Base-by-base conservation (phyloP, 2,329 filamentous ascomycete genomes). In the Ophiostoma fasciatum region DNA sequence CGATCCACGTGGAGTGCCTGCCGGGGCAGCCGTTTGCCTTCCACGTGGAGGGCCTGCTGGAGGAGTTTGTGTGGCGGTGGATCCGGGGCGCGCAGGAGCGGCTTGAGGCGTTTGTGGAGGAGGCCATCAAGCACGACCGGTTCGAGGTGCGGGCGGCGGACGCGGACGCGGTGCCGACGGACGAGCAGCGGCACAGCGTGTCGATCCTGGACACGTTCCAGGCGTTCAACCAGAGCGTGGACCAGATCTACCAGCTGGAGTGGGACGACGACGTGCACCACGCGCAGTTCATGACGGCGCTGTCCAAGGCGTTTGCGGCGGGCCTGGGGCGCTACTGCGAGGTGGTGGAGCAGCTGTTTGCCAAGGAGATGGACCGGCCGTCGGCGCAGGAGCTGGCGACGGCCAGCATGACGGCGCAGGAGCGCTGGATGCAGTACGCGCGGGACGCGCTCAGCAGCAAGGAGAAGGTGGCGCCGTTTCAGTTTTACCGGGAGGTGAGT, bases 51-150 rank as follows among this genome's bases (percentile, higher is more conserved):
- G 73, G 77, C 28, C 62, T 93, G 13, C 66, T 98, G 14, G 81
- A 87, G 42, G 79, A 82, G 25, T 98, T 96, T 54, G 90, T 96
- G 6, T 96, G 87, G 87, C 76, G 84, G 40, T 98, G 87, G 87
- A 83, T 98, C 43, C 68, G 71, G 36, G 72, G 76, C 44, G 85
- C 84, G 7, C 85, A 96, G 48, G 63, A 64, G 23, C 84, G 78
- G 50, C 77, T 94, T 50, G 66, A 80, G 42, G 75, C 76, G 18
- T 90, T 90, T 63, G 82, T 96, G 27, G 84, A 92, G 31, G 74
- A 88, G 49, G 87, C 90, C 8, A 79, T 94, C 56, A 88, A 84
- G 53, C 82, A 92, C 47, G 90, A 98, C 53, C 61, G 74, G 39
- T 98, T 96, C 57, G 70, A 76, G 46, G 77, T 93, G 36, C 71